Percentiles rank a stretch among this genome's conserved stretches.
Conservation (phyloP, 2,329 filamentous ascomycete genomes). For the Penicillium sp. region DNA sequence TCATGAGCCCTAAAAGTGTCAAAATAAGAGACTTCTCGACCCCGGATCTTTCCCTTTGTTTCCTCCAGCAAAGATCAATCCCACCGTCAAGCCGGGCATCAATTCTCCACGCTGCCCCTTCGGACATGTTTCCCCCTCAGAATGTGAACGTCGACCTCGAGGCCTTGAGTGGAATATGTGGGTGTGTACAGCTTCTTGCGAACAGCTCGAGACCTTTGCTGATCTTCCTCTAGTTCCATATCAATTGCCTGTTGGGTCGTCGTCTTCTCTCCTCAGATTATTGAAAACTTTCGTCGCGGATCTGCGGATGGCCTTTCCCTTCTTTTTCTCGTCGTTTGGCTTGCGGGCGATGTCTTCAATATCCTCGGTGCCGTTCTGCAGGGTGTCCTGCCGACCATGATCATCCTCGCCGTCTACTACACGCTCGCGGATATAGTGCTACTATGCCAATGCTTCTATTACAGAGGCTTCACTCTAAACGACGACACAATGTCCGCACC, state of each 20-base stretch:
- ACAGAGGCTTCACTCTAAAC: slow-evolving; percentile 71
- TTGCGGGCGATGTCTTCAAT: slow-evolving; percentile 94
- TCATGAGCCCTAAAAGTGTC: slow-evolving; percentile 16
- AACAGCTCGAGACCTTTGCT: not conserved
- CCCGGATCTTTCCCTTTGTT: slow-evolving; percentile 9
- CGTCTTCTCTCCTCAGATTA: slow-evolving; percentile 95
- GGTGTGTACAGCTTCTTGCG: slow-evolving; percentile 54
- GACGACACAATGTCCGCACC: slow-evolving; percentile 32
- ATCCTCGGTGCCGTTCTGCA: slow-evolving; percentile 91
- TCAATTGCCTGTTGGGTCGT: slow-evolving; percentile 98
- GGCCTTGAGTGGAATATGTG: slow-evolving; percentile 90
- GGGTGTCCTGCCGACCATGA: slow-evolving; percentile 92
- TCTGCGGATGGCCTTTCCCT: slow-evolving; percentile 89
- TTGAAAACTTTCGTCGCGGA: slow-evolving; percentile 86
- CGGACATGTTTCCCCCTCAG: slow-evolving; percentile 45
- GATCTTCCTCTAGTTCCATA: slow-evolving; percentile 68
- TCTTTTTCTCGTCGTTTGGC: slow-evolving; percentile 91
- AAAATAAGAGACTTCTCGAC: slow-evolving; percentile 12
- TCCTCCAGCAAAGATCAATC: not conserved
- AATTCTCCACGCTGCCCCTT: slow-evolving; percentile 14
- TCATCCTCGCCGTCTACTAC: slow-evolving; percentile 92
- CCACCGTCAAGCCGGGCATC: not conserved
- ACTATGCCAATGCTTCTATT: slow-evolving; percentile 91
- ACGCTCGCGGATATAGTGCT: slow-evolving; percentile 90
- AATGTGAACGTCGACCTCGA: slow-evolving; percentile 76